These are phyloP conservation scores for Euphorbia schlechtendalii DNA, from an alignment of 441 rosid species.

Conservation along the genomic window DNA sequence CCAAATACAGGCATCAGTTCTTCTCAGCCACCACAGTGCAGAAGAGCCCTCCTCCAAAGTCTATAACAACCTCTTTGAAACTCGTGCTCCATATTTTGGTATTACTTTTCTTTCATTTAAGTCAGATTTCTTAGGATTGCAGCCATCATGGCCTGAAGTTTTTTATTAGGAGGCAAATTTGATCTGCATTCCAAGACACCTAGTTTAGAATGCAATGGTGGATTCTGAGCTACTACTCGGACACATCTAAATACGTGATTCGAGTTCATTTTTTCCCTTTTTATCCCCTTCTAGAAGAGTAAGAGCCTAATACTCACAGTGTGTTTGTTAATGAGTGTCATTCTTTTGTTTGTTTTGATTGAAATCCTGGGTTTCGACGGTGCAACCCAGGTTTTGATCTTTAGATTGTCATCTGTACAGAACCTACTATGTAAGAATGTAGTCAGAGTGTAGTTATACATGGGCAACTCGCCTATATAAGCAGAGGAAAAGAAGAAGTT, in stretches of 20 bases:
- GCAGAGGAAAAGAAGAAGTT: conserved; percentile 21
- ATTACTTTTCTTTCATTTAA: no score
- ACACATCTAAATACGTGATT: no score
- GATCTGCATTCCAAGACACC: conserved; percentile 56
- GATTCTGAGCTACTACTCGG: conserved; percentile 73
- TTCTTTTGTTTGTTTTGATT: conserved; percentile 44
- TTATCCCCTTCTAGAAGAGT: conserved; percentile 25
- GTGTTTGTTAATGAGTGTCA: conserved; percentile 43
- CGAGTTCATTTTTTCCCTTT: conserved; percentile 37
- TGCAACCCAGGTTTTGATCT: conserved; percentile 41
- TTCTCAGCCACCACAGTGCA: conserved; percentile 87
- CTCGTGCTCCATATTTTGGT: conserved; percentile 20
- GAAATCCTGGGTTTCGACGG: conserved; percentile 37
- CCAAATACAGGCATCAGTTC: conserved; percentile 48
- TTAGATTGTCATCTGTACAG: conserved; percentile 70
- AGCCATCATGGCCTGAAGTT: conserved; percentile 67
- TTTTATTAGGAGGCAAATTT: conserved; percentile 61
- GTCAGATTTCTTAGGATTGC: conserved; percentile 55
- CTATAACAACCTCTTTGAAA: conserved; percentile 42
- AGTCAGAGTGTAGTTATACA: conserved; percentile 65
- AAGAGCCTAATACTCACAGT: conserved; percentile 31
- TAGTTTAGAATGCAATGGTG: conserved; percentile 57
- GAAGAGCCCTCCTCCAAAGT: conserved; percentile 92
- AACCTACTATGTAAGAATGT: conserved; percentile 37
- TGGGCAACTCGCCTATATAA: conserved; percentile 66